Percentiles rank a stretch among this genome's conserved stretches.
Conservation (phyloP, 345 rosid species). For the Bruguiera gymnorhiza region DNA sequence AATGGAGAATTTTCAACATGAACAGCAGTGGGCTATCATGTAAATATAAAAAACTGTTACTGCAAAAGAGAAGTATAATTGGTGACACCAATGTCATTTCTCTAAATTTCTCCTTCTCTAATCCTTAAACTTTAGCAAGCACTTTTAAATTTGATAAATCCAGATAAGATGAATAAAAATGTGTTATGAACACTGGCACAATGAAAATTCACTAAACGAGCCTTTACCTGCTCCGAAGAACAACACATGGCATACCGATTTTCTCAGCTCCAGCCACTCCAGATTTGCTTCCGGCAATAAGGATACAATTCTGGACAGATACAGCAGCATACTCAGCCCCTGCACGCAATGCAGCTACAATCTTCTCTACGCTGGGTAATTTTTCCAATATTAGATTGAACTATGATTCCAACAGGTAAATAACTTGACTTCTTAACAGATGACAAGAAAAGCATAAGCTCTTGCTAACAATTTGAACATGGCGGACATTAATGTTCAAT, state of each 20-base stretch:
- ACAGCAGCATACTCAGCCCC: constrained; percentile 71
- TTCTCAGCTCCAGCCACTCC: constrained; percentile 74
- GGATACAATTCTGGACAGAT: constrained; percentile 62
- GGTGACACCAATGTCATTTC: too few relatives aligned
- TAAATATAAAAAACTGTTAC: too few relatives aligned
- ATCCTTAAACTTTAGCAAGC: too few relatives aligned
- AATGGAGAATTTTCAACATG: too few relatives aligned
- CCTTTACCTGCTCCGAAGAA: constrained; percentile 78
- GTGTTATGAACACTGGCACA: not conserved
- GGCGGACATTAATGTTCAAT: too few relatives aligned
- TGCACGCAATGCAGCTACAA: constrained; percentile 78
- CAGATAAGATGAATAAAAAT: not conserved
- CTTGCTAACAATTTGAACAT: too few relatives aligned
- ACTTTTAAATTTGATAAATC: not conserved
- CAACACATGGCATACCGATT: constrained; percentile 87
- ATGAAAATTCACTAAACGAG: not conserved
- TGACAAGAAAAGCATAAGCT: not conserved
- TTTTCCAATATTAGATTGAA: constrained; percentile 15
- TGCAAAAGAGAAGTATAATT: too few relatives aligned
- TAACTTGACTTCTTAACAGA: not conserved
- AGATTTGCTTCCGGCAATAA: constrained; percentile 77
- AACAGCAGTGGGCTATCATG: too few relatives aligned
- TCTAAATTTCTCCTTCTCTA: too few relatives aligned
- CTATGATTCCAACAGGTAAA: constrained; percentile 6
- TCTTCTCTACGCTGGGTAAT: constrained; percentile 55